Evolutionary conservation across 805 yeast species (phyloP).

Genomic region (Candida manassasensis): DNA sequence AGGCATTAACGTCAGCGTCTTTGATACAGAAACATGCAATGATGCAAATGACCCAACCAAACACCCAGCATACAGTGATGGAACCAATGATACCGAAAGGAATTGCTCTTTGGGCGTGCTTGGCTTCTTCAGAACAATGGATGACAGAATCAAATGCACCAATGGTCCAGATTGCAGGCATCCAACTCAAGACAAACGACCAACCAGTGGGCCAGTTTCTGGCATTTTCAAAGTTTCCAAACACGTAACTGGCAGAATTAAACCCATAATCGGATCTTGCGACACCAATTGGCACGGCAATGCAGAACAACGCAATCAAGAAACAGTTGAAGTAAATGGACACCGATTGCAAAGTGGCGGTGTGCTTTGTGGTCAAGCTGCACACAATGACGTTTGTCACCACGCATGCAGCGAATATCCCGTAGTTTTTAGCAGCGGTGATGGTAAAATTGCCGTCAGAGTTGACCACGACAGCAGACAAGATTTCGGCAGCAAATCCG

Average conservation of each 20-base stretch:
- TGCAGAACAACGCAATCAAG: conserved; percentile 49
- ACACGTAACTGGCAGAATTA: conserved; percentile 39
- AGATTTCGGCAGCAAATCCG: conserved; percentile 58
- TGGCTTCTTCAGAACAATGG: conserved; percentile 70
- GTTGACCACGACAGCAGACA: conserved; percentile 53
- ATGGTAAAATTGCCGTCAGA: conserved; percentile 53
- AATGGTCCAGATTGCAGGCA: conserved; percentile 73
- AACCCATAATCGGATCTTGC: conserved; percentile 9
- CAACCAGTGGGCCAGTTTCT: conserved; percentile 22
- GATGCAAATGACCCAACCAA: conserved; percentile 56
- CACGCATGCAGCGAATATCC: conserved; percentile 60
- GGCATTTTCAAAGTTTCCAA: conserved; percentile 46
- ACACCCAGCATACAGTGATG: conserved; percentile 49
- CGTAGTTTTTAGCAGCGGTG: conserved; percentile 53
- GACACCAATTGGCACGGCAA: conserved; percentile 61
- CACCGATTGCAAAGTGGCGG: conserved; percentile 56
- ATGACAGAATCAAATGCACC: conserved; percentile 70
- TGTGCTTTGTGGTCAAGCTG: conserved; percentile 50
- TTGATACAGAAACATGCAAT: conserved; percentile 52
- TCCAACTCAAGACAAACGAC: conserved; percentile 50
- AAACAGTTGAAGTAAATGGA: conserved; percentile 53
- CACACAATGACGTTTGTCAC: conserved; percentile 49
- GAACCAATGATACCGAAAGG: conserved; percentile 64
- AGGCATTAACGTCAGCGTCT: conserved; percentile 36
- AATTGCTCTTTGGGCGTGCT: conserved; percentile 56